A percentile compares a stretch with the other conserved stretches of the same genome.
phyloP scores from a whole-genome alignment of 1,139 yeast genomes.

The Pichia sp. region DNA sequence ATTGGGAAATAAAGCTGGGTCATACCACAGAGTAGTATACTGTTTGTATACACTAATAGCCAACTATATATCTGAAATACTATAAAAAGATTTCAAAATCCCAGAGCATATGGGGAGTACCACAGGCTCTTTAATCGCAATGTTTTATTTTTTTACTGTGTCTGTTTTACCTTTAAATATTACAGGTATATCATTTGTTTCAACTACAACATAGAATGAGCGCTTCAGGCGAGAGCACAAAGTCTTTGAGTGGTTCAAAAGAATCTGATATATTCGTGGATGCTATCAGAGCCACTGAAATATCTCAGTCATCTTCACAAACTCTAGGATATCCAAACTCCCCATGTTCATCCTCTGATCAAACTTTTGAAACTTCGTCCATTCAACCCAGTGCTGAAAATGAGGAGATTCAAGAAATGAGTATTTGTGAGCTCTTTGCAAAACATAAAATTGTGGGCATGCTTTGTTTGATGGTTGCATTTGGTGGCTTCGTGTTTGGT shows the following conservation, averaged over 20 bases:
- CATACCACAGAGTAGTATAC: too few species aligned
- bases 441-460: constrained; percentile 13
- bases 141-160: too few species aligned
- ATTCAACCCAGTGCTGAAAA: neutral
- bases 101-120: too few species aligned
- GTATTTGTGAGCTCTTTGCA: neutral
- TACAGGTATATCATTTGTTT: too few species aligned
- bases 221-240: neutral
- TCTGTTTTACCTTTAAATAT: too few species aligned
- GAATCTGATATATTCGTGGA: neutral
- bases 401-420: neutral
- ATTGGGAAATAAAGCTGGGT: too few species aligned
- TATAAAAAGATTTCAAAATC: too few species aligned
- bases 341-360: neutral
- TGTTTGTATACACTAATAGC: too few species aligned
- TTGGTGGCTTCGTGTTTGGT: constrained; percentile 69
- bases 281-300: neutral
- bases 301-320: neutral
- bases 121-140: too few species aligned
- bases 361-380: neutral
- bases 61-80: too few species aligned
- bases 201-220: too few species aligned
- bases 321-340: neutral
- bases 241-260: neutral
- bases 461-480: constrained; percentile 34